These are phyloP conservation scores for Backusella luteola DNA, from an alignment of 192 early-diverging fungal genomes.

Conservation along the genomic window DNA sequence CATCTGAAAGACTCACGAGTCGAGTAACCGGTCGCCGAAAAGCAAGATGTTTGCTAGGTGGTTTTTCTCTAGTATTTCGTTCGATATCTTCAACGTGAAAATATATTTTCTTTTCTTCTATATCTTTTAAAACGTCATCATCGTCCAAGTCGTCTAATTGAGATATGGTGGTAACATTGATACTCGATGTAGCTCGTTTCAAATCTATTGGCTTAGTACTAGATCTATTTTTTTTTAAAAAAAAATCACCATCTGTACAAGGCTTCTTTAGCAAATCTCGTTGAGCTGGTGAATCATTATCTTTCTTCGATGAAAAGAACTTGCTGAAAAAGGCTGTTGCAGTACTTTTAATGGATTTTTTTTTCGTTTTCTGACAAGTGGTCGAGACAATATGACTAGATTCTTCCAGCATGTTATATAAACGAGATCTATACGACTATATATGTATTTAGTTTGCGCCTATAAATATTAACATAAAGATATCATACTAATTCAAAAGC, in stretches of 20 bases:
- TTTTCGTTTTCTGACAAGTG: not conserved
- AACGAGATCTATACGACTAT: not conserved
- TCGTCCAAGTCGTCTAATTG: not conserved
- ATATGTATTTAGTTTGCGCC: not conserved
- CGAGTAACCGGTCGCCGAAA: not conserved
- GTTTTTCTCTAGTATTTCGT: not conserved
- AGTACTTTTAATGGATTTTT: not conserved
- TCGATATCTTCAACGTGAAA: not conserved
- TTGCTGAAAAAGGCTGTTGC: not conserved
- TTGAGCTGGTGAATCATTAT: not conserved
- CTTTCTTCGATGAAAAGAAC: not conserved
- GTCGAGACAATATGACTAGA: not conserved
- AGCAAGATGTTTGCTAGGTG: not conserved
- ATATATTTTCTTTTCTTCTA: not conserved
- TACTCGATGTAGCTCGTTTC: not conserved
- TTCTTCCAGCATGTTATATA: not conserved
- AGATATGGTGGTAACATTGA: not conserved
- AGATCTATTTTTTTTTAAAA: not conserved
- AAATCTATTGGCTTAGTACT: not conserved
- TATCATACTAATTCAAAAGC: not conserved
- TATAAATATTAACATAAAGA: not conserved
- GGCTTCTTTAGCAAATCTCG: not conserved
- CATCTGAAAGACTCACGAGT: not conserved
- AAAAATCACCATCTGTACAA: not conserved
- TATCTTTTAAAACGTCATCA: not conserved